Evolutionary conservation across 2,329 filamentous ascomycete species (phyloP).

Genomic region (Cercospora berteroae): DNA sequence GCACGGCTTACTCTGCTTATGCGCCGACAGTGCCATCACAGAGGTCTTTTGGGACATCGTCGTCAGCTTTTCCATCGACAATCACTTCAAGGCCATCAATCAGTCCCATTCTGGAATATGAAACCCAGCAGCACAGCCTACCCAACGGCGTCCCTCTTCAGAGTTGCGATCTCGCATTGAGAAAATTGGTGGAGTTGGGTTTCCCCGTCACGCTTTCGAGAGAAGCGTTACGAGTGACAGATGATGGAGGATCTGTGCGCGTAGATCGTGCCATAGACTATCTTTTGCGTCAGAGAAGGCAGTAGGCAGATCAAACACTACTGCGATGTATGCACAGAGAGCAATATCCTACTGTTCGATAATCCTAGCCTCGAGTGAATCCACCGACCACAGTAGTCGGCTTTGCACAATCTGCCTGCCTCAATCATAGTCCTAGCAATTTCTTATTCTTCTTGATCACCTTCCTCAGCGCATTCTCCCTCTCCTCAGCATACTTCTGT

Average conservation of each 20-base stretch:
- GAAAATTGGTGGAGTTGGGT: constrained; percentile 59
- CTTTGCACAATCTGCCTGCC: background rate
- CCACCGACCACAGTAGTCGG: background rate
- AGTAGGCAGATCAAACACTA: background rate
- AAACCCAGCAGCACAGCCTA: background rate
- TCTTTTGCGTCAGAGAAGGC: constrained; percentile 43
- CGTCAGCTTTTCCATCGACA: background rate
- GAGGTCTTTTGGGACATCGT: background rate
- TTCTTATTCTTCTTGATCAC: constrained; percentile 40
- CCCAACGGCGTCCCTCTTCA: background rate
- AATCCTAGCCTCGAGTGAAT: background rate
- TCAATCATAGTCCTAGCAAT: constrained; percentile 31
- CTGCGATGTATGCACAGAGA: background rate
- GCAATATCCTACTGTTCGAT: background rate
- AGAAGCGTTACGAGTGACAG: constrained; percentile 58
- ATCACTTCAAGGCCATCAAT: constrained; percentile 23
- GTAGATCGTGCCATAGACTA: constrained; percentile 58
- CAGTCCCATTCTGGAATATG: constrained; percentile 33
- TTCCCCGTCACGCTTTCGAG: constrained; percentile 57
- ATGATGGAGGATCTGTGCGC: constrained; percentile 59
- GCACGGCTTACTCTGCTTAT: background rate
- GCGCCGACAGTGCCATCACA: background rate
- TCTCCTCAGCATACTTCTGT: constrained; percentile 37
- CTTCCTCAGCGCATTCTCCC: constrained; percentile 35
- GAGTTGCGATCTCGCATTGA: constrained; percentile 53